A percentile compares a stretch with the other conserved stretches of the same genome.
phyloP scores from a whole-genome alignment of 495 filamentous ascomycete species.

The Parmelia sp. region DNA sequence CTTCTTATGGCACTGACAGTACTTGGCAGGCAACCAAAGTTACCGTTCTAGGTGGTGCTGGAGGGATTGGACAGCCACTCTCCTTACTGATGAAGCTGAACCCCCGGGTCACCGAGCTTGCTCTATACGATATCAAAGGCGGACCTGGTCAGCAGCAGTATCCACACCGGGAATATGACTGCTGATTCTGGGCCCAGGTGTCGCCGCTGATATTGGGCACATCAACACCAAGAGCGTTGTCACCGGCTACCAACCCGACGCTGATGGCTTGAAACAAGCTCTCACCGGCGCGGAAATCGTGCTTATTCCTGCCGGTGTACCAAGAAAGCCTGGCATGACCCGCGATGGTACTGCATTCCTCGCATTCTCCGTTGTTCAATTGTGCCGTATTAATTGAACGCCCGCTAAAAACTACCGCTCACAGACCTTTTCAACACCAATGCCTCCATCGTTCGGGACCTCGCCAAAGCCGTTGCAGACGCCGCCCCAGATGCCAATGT shows the following conservation, averaged over 20 bases:
- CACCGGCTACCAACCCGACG: slow-evolving; percentile 75
- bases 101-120: slow-evolving; percentile 83
- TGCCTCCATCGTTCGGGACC: slow-evolving; percentile 96
- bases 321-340: slow-evolving; percentile 99
- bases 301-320: slow-evolving; percentile 95
- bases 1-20: slow-evolving; percentile 33
- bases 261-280: slow-evolving; percentile 64
- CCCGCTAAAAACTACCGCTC: neutral
- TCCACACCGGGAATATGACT: neutral
- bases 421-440: slow-evolving; percentile 99
- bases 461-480: slow-evolving; percentile 91
- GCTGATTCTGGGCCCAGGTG: slow-evolving; percentile 53
- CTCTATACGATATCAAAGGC: slow-evolving; percentile 94
- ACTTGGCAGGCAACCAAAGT: slow-evolving; percentile 81
- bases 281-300: slow-evolving; percentile 87
- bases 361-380: neutral
- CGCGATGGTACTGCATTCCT: slow-evolving; percentile 60
- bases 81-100: slow-evolving; percentile 98
- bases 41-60: slow-evolving; percentile 88
- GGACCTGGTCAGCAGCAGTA: slow-evolving; percentile 70
- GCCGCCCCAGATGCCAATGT: slow-evolving; percentile 87
- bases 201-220: slow-evolving; percentile 94
- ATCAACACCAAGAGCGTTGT: slow-evolving; percentile 98
- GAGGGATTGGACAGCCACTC: slow-evolving; percentile 96
- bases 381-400: neutral